Base-by-base conservation (phyloP, 1,284 basidiomycete genomes). In the Rhodofomes roseus region DNA sequence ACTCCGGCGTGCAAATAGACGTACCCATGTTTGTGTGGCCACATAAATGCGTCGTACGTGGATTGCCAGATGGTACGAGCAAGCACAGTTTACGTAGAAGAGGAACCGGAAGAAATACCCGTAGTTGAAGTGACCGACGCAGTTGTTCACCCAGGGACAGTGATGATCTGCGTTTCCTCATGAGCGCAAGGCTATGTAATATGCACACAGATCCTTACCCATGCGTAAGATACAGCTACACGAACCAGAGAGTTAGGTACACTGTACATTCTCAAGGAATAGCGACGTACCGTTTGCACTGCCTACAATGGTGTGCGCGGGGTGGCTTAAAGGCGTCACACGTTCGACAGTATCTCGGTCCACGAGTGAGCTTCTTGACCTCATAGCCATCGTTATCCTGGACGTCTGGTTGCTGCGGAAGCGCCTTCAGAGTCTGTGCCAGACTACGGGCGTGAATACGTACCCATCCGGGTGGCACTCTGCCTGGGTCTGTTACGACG, bases 91-190 rank as follows among this genome's bases (percentile, higher is more conserved):
- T 58, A 99, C 95, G 67, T 83, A 95, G 73, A 95, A 89, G 2
- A 98, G 83, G 76, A 98, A 98, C 22, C 95, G 90, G 58, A 97
- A 78, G 71, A 98, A 98, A 75, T 96, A 86, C 0, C 89, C 90
- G 63, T 96, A 89, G 73, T 96, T 98, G 75, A 81, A 84, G 73
- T 93, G 89, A 0, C 95, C 95, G 63, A 97, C 89, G 70, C 94
- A 94, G 71, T 93, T 93, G 70, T 93, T 92, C 58, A 92, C 87
- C 92, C 91, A 94, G 23, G 91, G 91, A 71, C 95, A 96, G 68
- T 96, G 95, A 68, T 97, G 95, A 76, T 94, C 90, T 92, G 63
- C 31, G 29, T n/a, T 43, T 41, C 55, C 34, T 46, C 4, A 31
- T 52, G 3, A 52, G n/a, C 12, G 34, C 55, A 36, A 54, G 7